Conservation (phyloP, 352 stramenopile genomes). For the Phytophthora cactorum region DNA sequence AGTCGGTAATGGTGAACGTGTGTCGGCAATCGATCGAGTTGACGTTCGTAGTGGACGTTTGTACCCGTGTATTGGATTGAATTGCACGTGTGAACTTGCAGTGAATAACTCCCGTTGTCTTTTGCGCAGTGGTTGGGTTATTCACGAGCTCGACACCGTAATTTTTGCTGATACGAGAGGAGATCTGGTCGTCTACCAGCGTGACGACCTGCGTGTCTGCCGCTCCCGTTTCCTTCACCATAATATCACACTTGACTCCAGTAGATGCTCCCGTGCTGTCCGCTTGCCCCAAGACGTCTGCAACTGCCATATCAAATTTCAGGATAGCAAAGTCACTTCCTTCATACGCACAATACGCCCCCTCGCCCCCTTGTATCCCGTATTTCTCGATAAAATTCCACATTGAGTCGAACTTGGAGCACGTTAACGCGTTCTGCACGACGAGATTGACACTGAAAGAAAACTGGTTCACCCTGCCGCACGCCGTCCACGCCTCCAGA, state of each 20-base stretch:
- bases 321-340: slow-evolving; percentile 29
- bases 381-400: slow-evolving; percentile 17
- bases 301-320: slow-evolving; percentile 12
- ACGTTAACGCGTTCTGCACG: slow-evolving; percentile 32
- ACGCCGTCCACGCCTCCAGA: slow-evolving; percentile 66
- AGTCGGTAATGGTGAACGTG: slow-evolving; percentile 17
- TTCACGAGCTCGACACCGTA: slow-evolving; percentile 58
- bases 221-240: slow-evolving; percentile 20
- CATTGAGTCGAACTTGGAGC: slow-evolving; percentile 21
- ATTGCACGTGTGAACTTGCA: slow-evolving; percentile 48
- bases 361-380: slow-evolving; percentile 9
- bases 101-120: slow-evolving; percentile 41
- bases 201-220: background rate
- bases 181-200: slow-evolving; percentile 5
- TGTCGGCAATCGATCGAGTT: slow-evolving; percentile 19
- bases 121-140: slow-evolving; percentile 28
- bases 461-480: slow-evolving; percentile 32
- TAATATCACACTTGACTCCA: slow-evolving; percentile 14
- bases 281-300: slow-evolving; percentile 5
- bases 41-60: background rate
- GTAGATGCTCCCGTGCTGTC: background rate
- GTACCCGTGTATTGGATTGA: background rate
- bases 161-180: slow-evolving; percentile 17
- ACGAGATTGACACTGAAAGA: slow-evolving; percentile 50
- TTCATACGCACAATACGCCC: slow-evolving; percentile 22